Evolutionary conservation across 371 early-diverging fungal species (phyloP), one percentile per base, ranked within the genome.

Genomic region (Syncephalastrum racemosum): DNA sequence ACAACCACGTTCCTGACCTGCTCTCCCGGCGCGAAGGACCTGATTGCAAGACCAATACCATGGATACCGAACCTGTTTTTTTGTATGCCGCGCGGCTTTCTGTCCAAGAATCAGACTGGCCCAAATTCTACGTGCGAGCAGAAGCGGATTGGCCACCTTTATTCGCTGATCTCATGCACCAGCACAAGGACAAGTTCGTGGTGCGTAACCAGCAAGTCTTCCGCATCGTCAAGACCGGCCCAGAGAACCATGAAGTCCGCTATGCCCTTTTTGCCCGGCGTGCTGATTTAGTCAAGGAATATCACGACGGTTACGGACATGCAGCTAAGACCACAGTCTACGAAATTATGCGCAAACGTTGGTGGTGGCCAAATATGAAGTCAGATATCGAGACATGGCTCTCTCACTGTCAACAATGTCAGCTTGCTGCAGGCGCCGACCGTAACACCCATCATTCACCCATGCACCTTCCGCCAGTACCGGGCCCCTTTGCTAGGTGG

Each of bases 1-100:
- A n/a, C n/a, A n/a, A 77, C 27, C 50, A 52, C 47, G 40, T 66
- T 3, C 56, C 68, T 13, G 59, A 66, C 53, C 13, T 50, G 4
- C 46, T 64, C 0, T 58, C 56, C n/a, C 45, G 54, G 2, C 42
- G 54, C 2, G 63, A 57, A 48, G 46, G 46, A 48, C 49, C 55
- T 4, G 19, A 46, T 13, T 42, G 50, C 47, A 13, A 45, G 3
- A 12, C 50, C 1, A 4, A 19, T 1, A 57, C 42, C 16, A 4
- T 40, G 1, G 23, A 36, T 20, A 46, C 64, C 22, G 60, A 68
- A 23, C 64, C 68, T 8, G 41, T 59, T 16, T 68, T 51, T 20
- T 19, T 68, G 2, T 64, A 62, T 50, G 58, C 63, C 7, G 10
- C 55, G 2, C 44, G 56, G 1, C n/a, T n/a, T n/a, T 40, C 50